Percentiles rank a stretch among this genome's conserved stretches.
phyloP scores from a whole-genome alignment of 768 basidiomycete species.

The Brasilioporus rufonigricans region DNA sequence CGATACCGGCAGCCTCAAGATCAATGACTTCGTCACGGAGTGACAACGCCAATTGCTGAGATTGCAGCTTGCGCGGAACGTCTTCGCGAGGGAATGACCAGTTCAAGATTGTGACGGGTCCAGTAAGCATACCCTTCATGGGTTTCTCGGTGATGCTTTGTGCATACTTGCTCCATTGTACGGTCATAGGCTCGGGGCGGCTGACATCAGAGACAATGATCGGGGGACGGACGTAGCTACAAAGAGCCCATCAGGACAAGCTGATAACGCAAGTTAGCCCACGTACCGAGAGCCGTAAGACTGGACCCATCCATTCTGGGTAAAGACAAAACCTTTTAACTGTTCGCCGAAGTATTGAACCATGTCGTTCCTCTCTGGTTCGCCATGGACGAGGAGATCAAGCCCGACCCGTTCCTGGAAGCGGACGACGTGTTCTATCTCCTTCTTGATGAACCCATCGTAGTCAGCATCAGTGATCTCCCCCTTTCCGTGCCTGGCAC shows the following conservation, averaged over 20 bases:
- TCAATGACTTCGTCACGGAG: conserved; percentile 98
- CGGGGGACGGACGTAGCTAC: conserved; percentile 93
- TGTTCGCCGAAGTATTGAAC: conserved; percentile 99
- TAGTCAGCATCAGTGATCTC: conserved; percentile 86
- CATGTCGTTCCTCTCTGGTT: conserved; percentile 99
- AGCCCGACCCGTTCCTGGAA: conserved; percentile 98
- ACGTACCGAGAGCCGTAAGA: conserved; percentile 94
- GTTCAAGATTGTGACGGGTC: conserved; percentile 98
- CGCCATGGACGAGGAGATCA: conserved; percentile 97
- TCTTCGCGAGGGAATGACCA: conserved; percentile 99
- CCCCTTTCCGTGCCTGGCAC: conserved; percentile 91
- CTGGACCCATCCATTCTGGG: conserved; percentile 99
- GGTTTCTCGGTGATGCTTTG: conserved; percentile 91
- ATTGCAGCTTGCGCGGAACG: conserved; percentile 93
- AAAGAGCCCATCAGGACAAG: conserved; percentile 7
- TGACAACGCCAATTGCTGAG: conserved; percentile 95
- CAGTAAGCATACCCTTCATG: conserved; percentile 99
- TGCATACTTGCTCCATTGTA: conserved; percentile 95
- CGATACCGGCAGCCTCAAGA: conserved; percentile 94
- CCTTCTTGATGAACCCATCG: conserved; percentile 97
- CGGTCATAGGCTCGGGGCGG: conserved; percentile 90
- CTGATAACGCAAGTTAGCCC: conserved; percentile 3
- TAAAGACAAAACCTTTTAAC: conserved; percentile 94
- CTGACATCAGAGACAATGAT: conserved; percentile 98
- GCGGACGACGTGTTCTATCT: conserved; percentile 87